phyloP scores from a whole-genome alignment of 139 green algal species.

The Closterium sp. region DNA sequence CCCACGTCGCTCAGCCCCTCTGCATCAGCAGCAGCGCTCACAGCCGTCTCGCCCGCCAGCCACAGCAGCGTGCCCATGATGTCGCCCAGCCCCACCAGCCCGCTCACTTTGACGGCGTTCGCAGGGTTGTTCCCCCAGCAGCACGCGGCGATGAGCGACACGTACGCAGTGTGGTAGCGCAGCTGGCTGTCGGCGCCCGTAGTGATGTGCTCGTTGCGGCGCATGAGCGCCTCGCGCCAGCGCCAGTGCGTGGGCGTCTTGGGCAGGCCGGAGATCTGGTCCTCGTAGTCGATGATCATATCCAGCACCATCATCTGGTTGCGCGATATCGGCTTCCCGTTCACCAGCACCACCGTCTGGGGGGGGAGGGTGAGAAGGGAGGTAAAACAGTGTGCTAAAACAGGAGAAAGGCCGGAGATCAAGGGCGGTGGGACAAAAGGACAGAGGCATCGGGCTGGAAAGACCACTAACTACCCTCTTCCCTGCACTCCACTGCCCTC shows the following conservation, averaged over 20 bases:
- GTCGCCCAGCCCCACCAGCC: not conserved
- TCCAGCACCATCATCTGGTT: conserved; percentile 1
- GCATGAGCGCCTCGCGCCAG: conserved; percentile 1
- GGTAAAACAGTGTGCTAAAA: not conserved
- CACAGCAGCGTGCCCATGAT: not conserved
- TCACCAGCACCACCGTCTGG: conserved; percentile 6
- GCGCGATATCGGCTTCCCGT: not conserved
- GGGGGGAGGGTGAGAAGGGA: not conserved
- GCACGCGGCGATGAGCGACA: not conserved
- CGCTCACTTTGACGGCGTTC: not conserved
- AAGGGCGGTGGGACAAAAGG: not conserved
- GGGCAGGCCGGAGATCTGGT: not conserved
- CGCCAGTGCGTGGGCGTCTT: not conserved
- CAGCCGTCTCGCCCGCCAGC: not conserved
- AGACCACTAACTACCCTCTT: too few relatives aligned
- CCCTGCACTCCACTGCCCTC: too few relatives aligned
- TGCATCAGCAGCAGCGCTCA: not conserved
- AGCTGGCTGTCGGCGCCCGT: not conserved
- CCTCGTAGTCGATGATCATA: not conserved
- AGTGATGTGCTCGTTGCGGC: not conserved
- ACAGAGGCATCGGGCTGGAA: too few relatives aligned
- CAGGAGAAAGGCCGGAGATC: not conserved
- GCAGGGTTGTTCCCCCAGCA: conserved; percentile 10
- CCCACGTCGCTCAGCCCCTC: not conserved
- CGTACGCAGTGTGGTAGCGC: conserved; percentile 5